phyloP scores from a whole-genome alignment of 257 asterid species.

The Dorcoceras hygrometricum region DNA sequence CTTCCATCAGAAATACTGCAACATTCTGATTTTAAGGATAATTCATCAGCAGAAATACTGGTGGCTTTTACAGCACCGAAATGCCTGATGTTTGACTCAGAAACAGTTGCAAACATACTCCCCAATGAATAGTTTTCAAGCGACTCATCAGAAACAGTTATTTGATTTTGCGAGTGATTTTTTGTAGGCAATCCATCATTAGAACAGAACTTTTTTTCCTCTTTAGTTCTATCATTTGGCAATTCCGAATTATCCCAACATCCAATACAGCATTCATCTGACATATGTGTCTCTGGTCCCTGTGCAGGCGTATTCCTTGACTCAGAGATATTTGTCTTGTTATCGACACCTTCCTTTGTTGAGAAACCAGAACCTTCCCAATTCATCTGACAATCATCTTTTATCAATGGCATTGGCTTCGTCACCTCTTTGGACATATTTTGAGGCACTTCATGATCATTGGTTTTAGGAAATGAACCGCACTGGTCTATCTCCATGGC shows the following conservation, averaged over 20 bases:
- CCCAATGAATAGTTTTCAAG: conserved; percentile 26
- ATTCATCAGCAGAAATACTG: conserved; percentile 27
- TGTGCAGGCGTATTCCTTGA: conserved; percentile 26
- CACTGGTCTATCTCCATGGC: conserved; percentile 25
- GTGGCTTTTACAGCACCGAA: conserved; percentile 32
- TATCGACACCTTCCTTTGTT: conserved; percentile 24
- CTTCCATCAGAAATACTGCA: conserved; percentile 31
- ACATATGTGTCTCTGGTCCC: conserved; percentile 25
- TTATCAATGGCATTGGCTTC: conserved; percentile 25
- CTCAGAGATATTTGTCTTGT: conserved; percentile 21
- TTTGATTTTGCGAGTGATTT: conserved; percentile 23
- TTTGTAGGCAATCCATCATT: conserved; percentile 21
- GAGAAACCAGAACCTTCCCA: conserved; percentile 23
- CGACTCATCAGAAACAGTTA: conserved; percentile 25
- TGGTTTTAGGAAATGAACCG: conserved; percentile 27
- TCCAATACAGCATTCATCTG: conserved; percentile 27
- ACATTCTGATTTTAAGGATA: conserved; percentile 30
- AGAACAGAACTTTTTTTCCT: conserved; percentile 25
- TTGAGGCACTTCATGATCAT: conserved; percentile 30
- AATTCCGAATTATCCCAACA: conserved; percentile 29
- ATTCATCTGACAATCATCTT: conserved; percentile 27
- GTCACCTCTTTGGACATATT: conserved; percentile 22
- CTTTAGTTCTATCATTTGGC: conserved; percentile 29
- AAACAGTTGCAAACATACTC: conserved; percentile 27
- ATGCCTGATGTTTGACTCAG: conserved; percentile 24